These are phyloP conservation scores for Ascochyta clinopodiicola DNA, from an alignment of 2,329 filamentous ascomycete genomes.

Conservation along the genomic window DNA sequence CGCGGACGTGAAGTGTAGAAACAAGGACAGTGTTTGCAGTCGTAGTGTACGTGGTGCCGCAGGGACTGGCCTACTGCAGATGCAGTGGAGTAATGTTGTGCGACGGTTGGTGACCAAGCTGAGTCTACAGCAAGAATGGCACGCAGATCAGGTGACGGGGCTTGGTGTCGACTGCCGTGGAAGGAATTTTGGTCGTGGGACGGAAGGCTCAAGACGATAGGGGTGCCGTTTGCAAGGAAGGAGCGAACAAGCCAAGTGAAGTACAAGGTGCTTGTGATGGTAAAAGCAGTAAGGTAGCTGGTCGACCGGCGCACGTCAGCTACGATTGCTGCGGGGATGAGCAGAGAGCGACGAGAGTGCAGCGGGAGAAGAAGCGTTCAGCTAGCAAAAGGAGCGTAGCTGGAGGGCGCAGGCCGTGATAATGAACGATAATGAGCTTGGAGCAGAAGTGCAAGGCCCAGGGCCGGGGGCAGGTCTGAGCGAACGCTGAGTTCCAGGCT, in stretches of 20 bases:
- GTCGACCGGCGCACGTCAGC: constrained; percentile 25
- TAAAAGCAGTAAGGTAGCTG: constrained; percentile 12
- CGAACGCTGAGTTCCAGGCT: constrained; percentile 22
- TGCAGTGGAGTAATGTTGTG: constrained; percentile 23
- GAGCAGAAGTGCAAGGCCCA: constrained; percentile 20
- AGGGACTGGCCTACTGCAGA: constrained; percentile 21
- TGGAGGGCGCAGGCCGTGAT: constrained; percentile 22
- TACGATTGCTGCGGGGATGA: constrained; percentile 19
- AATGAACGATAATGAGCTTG: constrained; percentile 11
- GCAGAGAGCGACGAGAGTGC: constrained; percentile 19
- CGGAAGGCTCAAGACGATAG: constrained; percentile 3
- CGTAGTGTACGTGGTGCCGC: constrained; percentile 11
- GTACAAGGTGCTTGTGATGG: not conserved
- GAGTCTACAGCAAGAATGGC: constrained; percentile 22
- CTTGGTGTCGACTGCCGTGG: constrained; percentile 7
- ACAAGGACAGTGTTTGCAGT: constrained; percentile 17
- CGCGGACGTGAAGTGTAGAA: not conserved
- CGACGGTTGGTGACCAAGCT: constrained; percentile 17
- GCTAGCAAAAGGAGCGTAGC: constrained; percentile 16
- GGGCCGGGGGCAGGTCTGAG: constrained; percentile 27
- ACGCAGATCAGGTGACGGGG: constrained; percentile 19
- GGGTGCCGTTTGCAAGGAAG: constrained; percentile 16
- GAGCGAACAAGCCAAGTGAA: constrained; percentile 17
- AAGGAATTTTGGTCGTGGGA: constrained; percentile 4
- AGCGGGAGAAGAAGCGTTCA: constrained; percentile 11